Evolutionary conservation across 345 rosid genomes (phyloP).

Genomic region (Corchorus capsularis): DNA sequence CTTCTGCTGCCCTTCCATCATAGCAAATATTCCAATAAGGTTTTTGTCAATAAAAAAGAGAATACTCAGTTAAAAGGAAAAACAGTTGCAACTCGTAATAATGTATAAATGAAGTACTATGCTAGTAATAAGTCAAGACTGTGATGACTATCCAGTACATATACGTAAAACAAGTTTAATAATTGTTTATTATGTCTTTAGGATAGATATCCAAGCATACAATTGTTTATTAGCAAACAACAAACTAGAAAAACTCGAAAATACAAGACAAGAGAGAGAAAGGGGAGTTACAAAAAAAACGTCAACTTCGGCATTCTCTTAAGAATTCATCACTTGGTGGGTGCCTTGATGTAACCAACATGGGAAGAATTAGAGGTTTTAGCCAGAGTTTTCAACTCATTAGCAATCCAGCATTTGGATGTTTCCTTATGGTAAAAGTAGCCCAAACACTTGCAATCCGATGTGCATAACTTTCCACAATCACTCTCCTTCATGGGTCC

Average conservation of each 20-base stretch:
- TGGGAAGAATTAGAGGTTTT: constrained; percentile 34
- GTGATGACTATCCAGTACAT: no score
- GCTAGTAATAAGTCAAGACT: no score
- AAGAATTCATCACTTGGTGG: constrained; percentile 18
- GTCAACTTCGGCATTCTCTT: not conserved
- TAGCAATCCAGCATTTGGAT: constrained; percentile 59
- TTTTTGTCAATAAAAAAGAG: no score
- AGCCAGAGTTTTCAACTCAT: constrained; percentile 55
- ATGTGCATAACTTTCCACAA: constrained; percentile 51
- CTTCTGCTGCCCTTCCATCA: no score
- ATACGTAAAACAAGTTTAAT: no score
- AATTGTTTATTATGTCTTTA: no score
- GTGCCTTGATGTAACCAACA: constrained; percentile 37
- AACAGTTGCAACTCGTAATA: no score
- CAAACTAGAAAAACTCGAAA: not conserved
- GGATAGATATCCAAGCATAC: not conserved
- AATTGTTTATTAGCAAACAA: not conserved
- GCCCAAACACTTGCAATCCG: constrained; percentile 63
- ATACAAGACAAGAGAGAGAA: not conserved
- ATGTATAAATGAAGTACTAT: no score
- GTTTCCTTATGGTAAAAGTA: constrained; percentile 51
- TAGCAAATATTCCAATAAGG: no score
- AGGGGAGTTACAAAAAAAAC: not conserved
- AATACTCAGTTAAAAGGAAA: no score
- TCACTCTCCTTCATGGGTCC: constrained; percentile 41